These are phyloP conservation scores for Phytophthora hibernalis DNA, from an alignment of 352 stramenopile genomes.

Conservation along the genomic window DNA sequence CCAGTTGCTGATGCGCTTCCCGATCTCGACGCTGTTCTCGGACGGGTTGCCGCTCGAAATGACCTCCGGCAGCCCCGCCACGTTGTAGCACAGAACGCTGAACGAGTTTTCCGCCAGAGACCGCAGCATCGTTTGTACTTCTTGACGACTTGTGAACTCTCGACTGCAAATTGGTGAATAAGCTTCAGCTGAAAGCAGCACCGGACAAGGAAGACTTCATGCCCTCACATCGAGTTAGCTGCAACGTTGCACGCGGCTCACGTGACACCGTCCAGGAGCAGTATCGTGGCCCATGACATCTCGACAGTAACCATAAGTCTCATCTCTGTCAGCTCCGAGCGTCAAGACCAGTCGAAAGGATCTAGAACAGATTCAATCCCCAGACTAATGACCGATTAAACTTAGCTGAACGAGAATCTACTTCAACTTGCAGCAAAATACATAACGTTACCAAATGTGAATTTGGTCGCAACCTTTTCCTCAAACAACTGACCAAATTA, in stretches of 20 bases:
- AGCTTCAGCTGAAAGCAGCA: conserved; percentile 1
- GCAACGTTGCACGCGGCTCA: conserved; percentile 20
- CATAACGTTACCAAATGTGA: too few species aligned
- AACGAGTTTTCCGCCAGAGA: conserved; percentile 47
- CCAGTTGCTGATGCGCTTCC: conserved; percentile 46
- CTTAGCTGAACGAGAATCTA: too few species aligned
- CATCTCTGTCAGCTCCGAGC: conserved; percentile 25
- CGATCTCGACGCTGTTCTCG: conserved; percentile 55
- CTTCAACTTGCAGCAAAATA: too few species aligned
- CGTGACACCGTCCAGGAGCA: conserved; percentile 5
- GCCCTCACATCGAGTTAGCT: conserved; percentile 15
- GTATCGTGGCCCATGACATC: conserved; percentile 12
- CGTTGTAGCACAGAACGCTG: conserved; percentile 54
- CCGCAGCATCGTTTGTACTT: conserved; percentile 32
- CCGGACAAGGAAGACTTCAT: conserved; percentile 5
- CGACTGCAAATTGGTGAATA: conserved; percentile 16
- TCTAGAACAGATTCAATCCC: conserved; percentile 10
- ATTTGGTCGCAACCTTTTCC: not conserved
- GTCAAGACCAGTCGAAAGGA: not conserved
- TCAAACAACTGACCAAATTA: too few species aligned
- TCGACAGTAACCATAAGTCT: conserved; percentile 14
- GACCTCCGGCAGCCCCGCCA: conserved; percentile 50
- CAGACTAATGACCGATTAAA: not conserved
- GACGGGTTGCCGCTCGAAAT: conserved; percentile 56
- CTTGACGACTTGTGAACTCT: conserved; percentile 1